Percentiles rank a stretch among this genome's conserved stretches.
These are phyloP conservation scores for Balansia obtecta DNA, from an alignment of 2,329 filamentous ascomycete species.

Conservation along the genomic window DNA sequence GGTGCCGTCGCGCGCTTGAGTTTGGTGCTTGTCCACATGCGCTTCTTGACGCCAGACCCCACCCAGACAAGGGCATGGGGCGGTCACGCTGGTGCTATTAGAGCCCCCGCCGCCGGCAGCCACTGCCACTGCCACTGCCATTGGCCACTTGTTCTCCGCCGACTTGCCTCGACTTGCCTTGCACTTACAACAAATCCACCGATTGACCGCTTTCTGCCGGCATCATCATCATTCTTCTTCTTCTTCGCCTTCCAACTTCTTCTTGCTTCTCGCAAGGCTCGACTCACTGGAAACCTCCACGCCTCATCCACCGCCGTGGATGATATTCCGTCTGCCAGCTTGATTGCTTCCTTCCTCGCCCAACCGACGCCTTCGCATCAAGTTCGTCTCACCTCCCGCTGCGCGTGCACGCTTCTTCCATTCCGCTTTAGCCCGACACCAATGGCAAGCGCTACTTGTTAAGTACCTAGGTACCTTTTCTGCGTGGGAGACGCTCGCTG, in stretches of 20 bases:
- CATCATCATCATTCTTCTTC: background rate
- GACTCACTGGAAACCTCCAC: background rate
- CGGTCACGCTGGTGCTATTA: no score
- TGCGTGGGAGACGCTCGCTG: conserved; percentile 21
- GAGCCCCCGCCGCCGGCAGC: no score
- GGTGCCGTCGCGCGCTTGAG: no score
- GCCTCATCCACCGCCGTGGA: background rate
- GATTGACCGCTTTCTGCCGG: background rate
- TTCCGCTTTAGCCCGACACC: conserved; percentile 22
- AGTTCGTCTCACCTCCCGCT: background rate
- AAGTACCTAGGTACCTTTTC: conserved; percentile 17
- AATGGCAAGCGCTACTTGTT: conserved; percentile 47
- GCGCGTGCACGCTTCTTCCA: conserved; percentile 8
- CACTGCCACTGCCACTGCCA: no score
- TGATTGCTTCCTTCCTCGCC: conserved; percentile 1
- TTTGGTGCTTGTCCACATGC: no score
- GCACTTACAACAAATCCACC: background rate
- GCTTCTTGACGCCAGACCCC: no score
- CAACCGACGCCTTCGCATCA: background rate
- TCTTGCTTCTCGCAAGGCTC: background rate
- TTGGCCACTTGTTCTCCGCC: no score
- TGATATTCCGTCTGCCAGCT: background rate
- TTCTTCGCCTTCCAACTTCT: background rate
- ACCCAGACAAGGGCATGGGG: no score
- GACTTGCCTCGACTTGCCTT: no score